A percentile compares a stretch with the other conserved stretches of the same genome.
Evolutionary conservation across 495 filamentous ascomycete genomes (phyloP).

Genomic region (Aspergillus bridgeri): DNA sequence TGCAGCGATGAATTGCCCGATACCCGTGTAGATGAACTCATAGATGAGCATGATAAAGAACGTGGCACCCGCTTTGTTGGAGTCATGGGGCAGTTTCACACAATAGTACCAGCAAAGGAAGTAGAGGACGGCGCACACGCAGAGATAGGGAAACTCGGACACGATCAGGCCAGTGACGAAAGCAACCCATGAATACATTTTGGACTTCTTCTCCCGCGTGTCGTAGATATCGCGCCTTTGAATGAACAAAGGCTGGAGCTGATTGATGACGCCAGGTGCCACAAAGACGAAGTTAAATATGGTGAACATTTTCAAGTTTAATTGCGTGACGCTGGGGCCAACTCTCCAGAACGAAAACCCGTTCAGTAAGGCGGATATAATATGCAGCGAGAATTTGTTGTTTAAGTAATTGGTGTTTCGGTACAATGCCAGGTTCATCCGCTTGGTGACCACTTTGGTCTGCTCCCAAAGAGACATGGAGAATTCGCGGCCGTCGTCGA

Average conservation of each 20-base stretch:
- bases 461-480: slow-evolving; percentile 57
- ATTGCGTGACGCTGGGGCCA: slow-evolving; percentile 23
- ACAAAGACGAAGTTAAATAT: slow-evolving; percentile 53
- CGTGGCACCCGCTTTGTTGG: slow-evolving; percentile 49
- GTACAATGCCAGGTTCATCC: slow-evolving; percentile 58
- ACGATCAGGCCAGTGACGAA: slow-evolving; percentile 49
- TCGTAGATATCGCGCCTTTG: slow-evolving; percentile 52
- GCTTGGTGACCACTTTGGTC: slow-evolving; percentile 52
- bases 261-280: slow-evolving; percentile 46
- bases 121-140: slow-evolving; percentile 46
- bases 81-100: slow-evolving; percentile 31
- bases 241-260: slow-evolving; percentile 53
- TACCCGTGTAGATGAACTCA: slow-evolving; percentile 54
- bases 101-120: slow-evolving; percentile 55
- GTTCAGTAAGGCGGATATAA: slow-evolving; percentile 37
- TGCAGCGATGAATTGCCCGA: slow-evolving; percentile 59
- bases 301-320: slow-evolving; percentile 38
- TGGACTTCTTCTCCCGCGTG: slow-evolving; percentile 47
- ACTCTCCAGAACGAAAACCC: slow-evolving; percentile 44
- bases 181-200: slow-evolving; percentile 55
- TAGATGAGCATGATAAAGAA: slow-evolving; percentile 55
- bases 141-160: slow-evolving; percentile 52
- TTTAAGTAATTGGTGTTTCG: slow-evolving; percentile 62
- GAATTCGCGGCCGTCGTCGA: slow-evolving; percentile 49
- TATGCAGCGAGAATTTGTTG: slow-evolving; percentile 51